These are phyloP conservation scores for Setomelanomma holmii DNA, from an alignment of 2,329 filamentous ascomycete species.

Conservation along the genomic window DNA sequence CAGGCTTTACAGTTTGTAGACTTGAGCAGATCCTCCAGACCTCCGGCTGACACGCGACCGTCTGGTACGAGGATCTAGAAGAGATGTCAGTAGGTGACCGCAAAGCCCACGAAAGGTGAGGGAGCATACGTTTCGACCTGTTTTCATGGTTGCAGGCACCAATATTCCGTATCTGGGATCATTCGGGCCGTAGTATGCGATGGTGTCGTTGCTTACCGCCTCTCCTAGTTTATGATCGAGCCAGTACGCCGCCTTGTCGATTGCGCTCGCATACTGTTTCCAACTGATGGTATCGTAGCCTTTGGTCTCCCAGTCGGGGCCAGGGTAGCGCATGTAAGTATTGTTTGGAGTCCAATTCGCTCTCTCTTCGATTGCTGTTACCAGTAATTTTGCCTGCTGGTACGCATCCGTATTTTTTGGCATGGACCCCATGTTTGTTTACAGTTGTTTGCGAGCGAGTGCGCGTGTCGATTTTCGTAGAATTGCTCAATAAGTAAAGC, in stretches of 20 bases:
- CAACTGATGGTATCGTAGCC: slow-evolving; percentile 23
- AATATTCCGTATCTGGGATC: slow-evolving; percentile 15
- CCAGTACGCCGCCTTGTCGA: slow-evolving; percentile 26
- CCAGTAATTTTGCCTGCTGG: slow-evolving; percentile 5
- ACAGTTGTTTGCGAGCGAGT: background rate
- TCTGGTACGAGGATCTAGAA: slow-evolving; percentile 18
- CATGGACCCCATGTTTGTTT: background rate
- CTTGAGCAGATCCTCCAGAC: slow-evolving; percentile 9
- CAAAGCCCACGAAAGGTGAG: too few relatives aligned
- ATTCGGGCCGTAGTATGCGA: slow-evolving; percentile 1
- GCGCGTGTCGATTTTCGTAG: background rate
- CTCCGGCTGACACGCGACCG: slow-evolving; percentile 16
- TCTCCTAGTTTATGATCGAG: slow-evolving; percentile 22
- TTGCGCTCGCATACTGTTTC: slow-evolving; percentile 12
- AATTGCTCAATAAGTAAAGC: too few relatives aligned
- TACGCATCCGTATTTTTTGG: background rate
- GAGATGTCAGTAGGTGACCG: background rate
- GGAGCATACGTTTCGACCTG: slow-evolving; percentile 13
- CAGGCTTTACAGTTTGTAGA: slow-evolving; percentile 16
- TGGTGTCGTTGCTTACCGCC: slow-evolving; percentile 9
- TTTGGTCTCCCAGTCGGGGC: slow-evolving; percentile 14
- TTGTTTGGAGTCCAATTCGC: slow-evolving; percentile 15
- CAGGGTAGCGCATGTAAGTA: slow-evolving; percentile 21
- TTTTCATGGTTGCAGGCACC: slow-evolving; percentile 10
- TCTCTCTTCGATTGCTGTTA: slow-evolving; percentile 24